Evolutionary conservation across 179 eudicot species (phyloP), one percentile per base, ranked within the genome.

Genomic region (Beta macrorhiza): DNA sequence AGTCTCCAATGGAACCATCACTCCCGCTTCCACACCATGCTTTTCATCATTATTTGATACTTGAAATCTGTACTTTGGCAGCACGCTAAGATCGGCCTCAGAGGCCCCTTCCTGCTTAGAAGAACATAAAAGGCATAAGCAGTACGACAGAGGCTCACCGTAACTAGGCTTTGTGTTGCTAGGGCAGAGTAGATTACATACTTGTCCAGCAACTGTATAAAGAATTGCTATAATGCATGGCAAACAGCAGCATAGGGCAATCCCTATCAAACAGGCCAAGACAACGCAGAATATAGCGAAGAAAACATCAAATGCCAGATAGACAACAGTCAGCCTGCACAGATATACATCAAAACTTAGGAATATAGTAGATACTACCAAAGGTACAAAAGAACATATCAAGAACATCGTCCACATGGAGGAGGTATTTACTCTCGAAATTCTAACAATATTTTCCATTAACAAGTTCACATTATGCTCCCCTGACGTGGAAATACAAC

Each of bases 221-320:
- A 95, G 97, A 85, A 95, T 88, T 61, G 99, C 99, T 85, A 95
- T 95, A 56, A 95, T 95, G 87, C 99, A 95, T 55, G 99, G 98
- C 87, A 95, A 89, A 88, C 99, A 95, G 93, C 99, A 95, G 79
- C 99, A 95, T 53, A 95, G 92, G 81, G 98, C 97, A 58, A 95
- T 85, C 89, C 99, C 98, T 67, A 95, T 92, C 81, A 95, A 87
- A 84, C 97, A 95, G 49, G 99, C 99, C 89, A 95, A 84, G 70
- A 92, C 92, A 65, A 93, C 90, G 74, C 99, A 95, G 82, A 95
- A 95, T 84, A 95, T 85, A 80, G 98, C 99, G 81, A 95, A 95
- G 92, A 95, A 91, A 77, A 95, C 98, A 84, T 95, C 98, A 75
- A 95, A 93, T 84, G 99, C 98, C 87, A 95, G 87, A 79, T 92